phyloP scores from a whole-genome alignment of 805 yeast genomes.

The Kodamaea nitidulidarum region DNA sequence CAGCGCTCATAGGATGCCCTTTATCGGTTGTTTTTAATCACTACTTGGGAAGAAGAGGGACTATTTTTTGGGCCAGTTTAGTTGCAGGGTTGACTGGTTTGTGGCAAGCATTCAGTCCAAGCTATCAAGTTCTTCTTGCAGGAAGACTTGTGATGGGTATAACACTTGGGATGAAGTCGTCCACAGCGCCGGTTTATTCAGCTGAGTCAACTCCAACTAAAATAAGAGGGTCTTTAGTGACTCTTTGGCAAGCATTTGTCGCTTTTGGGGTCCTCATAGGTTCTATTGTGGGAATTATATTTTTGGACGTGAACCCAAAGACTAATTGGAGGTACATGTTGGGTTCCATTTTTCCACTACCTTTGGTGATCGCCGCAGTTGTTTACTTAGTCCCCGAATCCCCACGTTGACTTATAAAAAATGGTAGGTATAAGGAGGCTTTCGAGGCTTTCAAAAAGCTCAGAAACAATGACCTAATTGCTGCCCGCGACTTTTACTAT shows the following conservation, averaged over 20 bases:
- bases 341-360: conserved; percentile 12
- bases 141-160: conserved; percentile 14
- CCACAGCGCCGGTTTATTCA: conserved; percentile 14
- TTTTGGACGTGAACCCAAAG: conserved; percentile 7
- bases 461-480: conserved; percentile 9
- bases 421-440: conserved; percentile 15
- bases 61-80: conserved; percentile 11
- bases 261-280: conserved; percentile 17
- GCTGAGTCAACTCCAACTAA: conserved; percentile 15
- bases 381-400: conserved; percentile 22
- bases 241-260: conserved; percentile 15
- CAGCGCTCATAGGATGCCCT: conserved; percentile 10
- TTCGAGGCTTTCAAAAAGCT: conserved; percentile 10
- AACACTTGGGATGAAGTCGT: conserved; percentile 13
- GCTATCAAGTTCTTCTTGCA: conserved; percentile 10
- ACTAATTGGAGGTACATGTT: conserved; percentile 15
- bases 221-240: conserved; percentile 11
- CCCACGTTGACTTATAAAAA: conserved; percentile 21
- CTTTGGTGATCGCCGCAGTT: conserved; percentile 10
- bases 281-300: conserved; percentile 9
- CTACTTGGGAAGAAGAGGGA: conserved; percentile 12
- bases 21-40: conserved; percentile 7
- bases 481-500: conserved; percentile 14
- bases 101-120: conserved; percentile 16
- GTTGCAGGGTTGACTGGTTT: conserved; percentile 11